These are phyloP conservation scores for Sporothrix euskadiensis DNA, from an alignment of 2,329 filamentous ascomycete genomes.

Conservation along the genomic window DNA sequence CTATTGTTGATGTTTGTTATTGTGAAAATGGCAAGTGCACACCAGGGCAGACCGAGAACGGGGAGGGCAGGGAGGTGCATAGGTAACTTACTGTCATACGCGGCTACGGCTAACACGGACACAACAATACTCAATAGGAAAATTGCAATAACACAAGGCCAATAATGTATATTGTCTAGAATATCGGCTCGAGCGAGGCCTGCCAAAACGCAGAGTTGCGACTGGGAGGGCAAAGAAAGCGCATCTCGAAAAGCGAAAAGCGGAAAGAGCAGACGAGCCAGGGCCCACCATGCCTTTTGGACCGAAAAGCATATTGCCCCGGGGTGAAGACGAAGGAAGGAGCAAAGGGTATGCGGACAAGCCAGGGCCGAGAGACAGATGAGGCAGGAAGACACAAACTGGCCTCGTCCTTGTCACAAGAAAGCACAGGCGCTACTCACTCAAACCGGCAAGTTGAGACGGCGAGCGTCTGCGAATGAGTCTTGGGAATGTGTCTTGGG, in stretches of 20 bases:
- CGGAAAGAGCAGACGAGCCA: not conserved
- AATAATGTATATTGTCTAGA: not conserved
- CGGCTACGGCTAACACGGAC: constrained; percentile 7
- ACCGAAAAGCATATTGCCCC: not conserved
- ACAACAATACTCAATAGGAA: not conserved
- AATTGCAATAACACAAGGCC: not conserved
- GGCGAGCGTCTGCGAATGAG: not conserved
- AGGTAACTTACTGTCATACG: constrained; percentile 1
- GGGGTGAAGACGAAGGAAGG: constrained; percentile 1
- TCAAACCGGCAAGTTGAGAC: constrained; percentile 9
- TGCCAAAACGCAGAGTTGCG: not conserved
- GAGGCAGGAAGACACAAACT: constrained; percentile 3
- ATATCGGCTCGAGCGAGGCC: not conserved
- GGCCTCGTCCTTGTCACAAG: constrained; percentile 1
- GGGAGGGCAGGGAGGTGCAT: not conserved
- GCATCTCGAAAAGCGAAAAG: not conserved
- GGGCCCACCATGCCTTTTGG: not conserved
- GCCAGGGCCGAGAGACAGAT: not conserved
- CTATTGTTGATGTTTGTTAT: not conserved
- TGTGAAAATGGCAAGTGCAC: not conserved
- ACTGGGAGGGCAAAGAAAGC: not conserved
- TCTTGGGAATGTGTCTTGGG: not conserved
- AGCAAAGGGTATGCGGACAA: not conserved
- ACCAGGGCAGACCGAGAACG: constrained; percentile 7
- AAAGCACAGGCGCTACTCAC: not conserved